Evolutionary conservation across 768 basidiomycete species (phyloP), one percentile per base, ranked within the genome.

Genomic region (Podaxis sp.): DNA sequence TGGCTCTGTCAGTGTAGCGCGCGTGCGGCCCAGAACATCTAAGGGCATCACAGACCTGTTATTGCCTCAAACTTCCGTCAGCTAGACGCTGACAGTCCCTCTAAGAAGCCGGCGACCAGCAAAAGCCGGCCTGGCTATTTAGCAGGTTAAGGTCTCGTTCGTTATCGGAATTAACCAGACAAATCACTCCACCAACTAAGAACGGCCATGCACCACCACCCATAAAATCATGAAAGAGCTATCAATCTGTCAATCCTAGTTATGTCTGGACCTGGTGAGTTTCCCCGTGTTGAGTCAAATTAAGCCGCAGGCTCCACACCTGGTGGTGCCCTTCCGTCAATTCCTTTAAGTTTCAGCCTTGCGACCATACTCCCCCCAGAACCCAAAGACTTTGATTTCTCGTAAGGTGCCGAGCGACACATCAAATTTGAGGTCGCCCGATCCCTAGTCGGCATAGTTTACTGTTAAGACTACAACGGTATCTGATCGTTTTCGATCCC

Each of bases 81-180:
- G 82, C 86, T 89, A 88, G 81, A 87, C 81, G 82, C 84, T 81
- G 82, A 88, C 82, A 88, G 88, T 88, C 87, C 87, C 86, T 89
- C 87, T 89, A 89, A 90, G 87, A 91, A 89, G 87, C 82, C 84
- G 70, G 78, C 81, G 82, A 83, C 86, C 86, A 87, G 83, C 87
- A 67, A 81, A 84, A 85, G 86, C 82, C 84, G 76, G 82, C 84
- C 85, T 80, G 87, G 82, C 89, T 91, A 92, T 90, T 91, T 89
- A 90, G 90, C 88, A 90, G 87, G 87, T 87, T 87, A 89, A 89
- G 88, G 90, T 92, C 89, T 92, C 88, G 84, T 90, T 92, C 86
- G 85, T 90, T 90, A 91, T 92, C 88, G 85, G 88, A 91, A 91
- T 92, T 91, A 92, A 91, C 89, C 90, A 92, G 91, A 92, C 91